phyloP scores from a whole-genome alignment of 441 rosid species.

The Hura crepitans region DNA sequence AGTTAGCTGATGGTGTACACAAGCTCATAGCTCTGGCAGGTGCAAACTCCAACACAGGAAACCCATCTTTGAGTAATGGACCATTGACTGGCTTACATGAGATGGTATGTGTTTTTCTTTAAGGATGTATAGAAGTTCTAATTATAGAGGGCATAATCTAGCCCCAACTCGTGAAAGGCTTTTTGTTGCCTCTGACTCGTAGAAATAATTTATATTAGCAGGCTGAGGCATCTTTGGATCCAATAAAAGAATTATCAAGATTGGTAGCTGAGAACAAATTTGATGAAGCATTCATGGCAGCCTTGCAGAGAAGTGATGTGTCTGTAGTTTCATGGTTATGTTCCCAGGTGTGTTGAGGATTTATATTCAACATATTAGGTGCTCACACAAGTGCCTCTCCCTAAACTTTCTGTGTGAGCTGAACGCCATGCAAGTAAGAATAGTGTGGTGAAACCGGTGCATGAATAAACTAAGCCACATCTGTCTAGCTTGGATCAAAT shows the following conservation, averaged over 20 bases:
- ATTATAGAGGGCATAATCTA: not conserved
- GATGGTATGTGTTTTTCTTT: constrained; percentile 32
- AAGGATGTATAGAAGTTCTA: not conserved
- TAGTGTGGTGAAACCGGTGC: not conserved
- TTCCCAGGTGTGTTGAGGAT: constrained; percentile 45
- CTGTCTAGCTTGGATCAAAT: not conserved
- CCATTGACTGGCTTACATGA: constrained; percentile 56
- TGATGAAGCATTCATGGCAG: constrained; percentile 71
- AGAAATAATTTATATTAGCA: constrained; percentile 20
- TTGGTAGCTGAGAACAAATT: constrained; percentile 53
- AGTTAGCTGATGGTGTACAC: constrained; percentile 61
- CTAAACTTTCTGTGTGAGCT: not conserved
- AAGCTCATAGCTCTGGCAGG: constrained; percentile 60
- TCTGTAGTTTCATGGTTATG: constrained; percentile 77
- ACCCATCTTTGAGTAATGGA: constrained; percentile 51
- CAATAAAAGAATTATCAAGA: constrained; percentile 61
- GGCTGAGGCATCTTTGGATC: constrained; percentile 57
- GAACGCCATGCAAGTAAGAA: not conserved
- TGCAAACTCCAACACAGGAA: constrained; percentile 42
- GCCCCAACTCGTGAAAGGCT: not conserved
- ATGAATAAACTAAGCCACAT: not conserved
- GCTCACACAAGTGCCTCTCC: not conserved
- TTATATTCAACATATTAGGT: not conserved
- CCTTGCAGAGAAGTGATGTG: constrained; percentile 70
- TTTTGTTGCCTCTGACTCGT: constrained; percentile 8